These are phyloP conservation scores for Moesziomyces parantarcticus DNA, from an alignment of 1,284 basidiomycete species.

Conservation along the genomic window DNA sequence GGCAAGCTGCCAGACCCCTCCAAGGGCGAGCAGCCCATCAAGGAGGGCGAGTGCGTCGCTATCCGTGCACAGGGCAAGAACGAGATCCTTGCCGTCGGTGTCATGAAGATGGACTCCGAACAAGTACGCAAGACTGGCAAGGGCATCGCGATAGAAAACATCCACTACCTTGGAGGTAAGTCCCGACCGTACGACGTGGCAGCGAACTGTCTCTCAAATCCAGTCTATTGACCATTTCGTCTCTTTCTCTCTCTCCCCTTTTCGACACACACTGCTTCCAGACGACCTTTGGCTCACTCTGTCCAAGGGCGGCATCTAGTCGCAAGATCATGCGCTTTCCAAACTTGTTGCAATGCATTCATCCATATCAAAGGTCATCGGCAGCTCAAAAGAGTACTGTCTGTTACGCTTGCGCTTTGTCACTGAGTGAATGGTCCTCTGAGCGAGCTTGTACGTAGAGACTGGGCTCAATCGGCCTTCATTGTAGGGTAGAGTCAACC, in stretches of 20 bases:
- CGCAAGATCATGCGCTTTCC: slow-evolving; percentile 3
- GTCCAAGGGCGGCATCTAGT: slow-evolving; percentile 46
- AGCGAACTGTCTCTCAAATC: background rate
- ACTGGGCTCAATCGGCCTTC: no score
- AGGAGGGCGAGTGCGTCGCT: slow-evolving; percentile 80
- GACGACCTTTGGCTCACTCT: slow-evolving; percentile 58
- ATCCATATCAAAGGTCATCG: background rate
- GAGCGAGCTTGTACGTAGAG: no score
- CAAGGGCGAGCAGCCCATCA: slow-evolving; percentile 74
- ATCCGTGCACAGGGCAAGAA: slow-evolving; percentile 97
- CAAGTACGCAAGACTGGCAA: slow-evolving; percentile 91
- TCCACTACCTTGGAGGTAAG: slow-evolving; percentile 88
- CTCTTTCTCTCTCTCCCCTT: background rate
- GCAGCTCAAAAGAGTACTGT: no score
- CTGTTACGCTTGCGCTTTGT: no score
- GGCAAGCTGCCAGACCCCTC: slow-evolving; percentile 80
- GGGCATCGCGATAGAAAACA: slow-evolving; percentile 87
- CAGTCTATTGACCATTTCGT: background rate
- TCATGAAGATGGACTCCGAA: slow-evolving; percentile 83
- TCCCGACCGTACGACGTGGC: background rate
- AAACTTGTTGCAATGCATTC: background rate
- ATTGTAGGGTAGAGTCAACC: no score
- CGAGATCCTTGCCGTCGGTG: slow-evolving; percentile 86
- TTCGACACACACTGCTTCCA: slow-evolving; percentile 2
- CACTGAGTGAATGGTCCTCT: no score